Base-by-base conservation (phyloP, 345 rosid genomes). In the Pistacia vera region DNA sequence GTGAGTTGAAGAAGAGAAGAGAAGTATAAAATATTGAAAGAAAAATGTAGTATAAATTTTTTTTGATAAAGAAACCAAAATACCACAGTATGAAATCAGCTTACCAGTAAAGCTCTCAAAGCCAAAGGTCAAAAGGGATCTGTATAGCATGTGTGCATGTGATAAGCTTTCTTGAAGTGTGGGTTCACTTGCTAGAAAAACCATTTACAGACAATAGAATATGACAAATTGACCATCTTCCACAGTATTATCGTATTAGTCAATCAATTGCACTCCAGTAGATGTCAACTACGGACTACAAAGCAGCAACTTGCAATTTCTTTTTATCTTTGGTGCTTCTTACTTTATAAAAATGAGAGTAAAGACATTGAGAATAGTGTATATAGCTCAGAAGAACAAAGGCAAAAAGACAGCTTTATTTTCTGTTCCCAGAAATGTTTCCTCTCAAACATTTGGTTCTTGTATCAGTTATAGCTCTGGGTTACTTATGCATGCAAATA, bases 401-500 rank as follows among this genome's bases (percentile, higher is more conserved):
- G 18, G 18, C 18, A 54, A 54, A 13, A 64, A 64, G 70, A 63
- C 25, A 30, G 38, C 33, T 49, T 49, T 41, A 41, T 36, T 52
- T 36, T 64, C 44, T 64, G 51, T 64, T 38, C 44, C 17, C 22
- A 59, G 35, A 20, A 18, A 44, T 71, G 75, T 59, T 28, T 71
- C 18, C 11, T 6, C 14, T 17, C 30, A 46, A 28, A 67, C 8
- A 48, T 44, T 16, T 59, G 16, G 20, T 59, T 4, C 55, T 58
- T 22, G 22, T 14, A 4, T 59, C 72, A 28, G 12, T 66, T 80
- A 28, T 80, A 44, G 66, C 55, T 51, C 44, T 80, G 71, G 72
- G 70, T 72, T 80, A 64, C 81, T 76, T 66, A 62, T 33, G 63
- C 54, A 52, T 68, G 38, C 61, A 41, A 18, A 35, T 75, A 67